Base-by-base conservation (phyloP, 2,329 filamentous ascomycete species). In the Teratosphaeria epicoccoides region DNA sequence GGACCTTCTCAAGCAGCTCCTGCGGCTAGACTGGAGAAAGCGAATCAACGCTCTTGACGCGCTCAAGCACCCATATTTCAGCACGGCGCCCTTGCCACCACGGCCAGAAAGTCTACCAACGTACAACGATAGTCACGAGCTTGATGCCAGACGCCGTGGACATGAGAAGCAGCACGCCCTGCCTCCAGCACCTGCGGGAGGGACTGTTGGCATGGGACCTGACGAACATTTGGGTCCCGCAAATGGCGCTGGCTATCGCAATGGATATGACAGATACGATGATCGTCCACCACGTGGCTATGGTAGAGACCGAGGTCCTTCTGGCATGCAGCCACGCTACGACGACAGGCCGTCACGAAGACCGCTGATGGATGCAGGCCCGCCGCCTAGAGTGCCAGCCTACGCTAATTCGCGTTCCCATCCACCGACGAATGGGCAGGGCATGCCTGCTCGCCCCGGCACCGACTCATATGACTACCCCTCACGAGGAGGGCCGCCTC, bases 1-100 rank as follows among this genome's bases (percentile, higher is more conserved):
- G 14, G 85, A 87, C 23, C 73, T 98, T 11, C 75, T 98, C 1
- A 82, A 80, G 50, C 87, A 95, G 56, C 78, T 98, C 14, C 73
- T 98, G 49, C 88, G 81, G 62, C 81, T 98, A 14, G 88, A 98
- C 66, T 97, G 90, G 87, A 81, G 82, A 48, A 84, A 80, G 59
- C 82, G 93, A 48, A 84, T 95, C 66, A 98, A 97, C 65, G 93
- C 93, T 0, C 86, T 94, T 24, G 93, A 98, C 70, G 93, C 93
- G 1, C 74, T 98, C 22, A 80, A 94, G 57, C 93, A 98, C 63
- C 83, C 88, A 1, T 98, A 96, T 69, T 97, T 98, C 73, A 84
- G 81, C 55, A 85, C 81, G 52, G 70, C 79, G 1, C 93, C 93
- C 3, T 74, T 85, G 4, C 93, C 93, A 7, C 83, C 90, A 37